Base-by-base conservation (phyloP, 2,329 filamentous ascomycete species). In the Sclerotinia spermophila region DNA sequence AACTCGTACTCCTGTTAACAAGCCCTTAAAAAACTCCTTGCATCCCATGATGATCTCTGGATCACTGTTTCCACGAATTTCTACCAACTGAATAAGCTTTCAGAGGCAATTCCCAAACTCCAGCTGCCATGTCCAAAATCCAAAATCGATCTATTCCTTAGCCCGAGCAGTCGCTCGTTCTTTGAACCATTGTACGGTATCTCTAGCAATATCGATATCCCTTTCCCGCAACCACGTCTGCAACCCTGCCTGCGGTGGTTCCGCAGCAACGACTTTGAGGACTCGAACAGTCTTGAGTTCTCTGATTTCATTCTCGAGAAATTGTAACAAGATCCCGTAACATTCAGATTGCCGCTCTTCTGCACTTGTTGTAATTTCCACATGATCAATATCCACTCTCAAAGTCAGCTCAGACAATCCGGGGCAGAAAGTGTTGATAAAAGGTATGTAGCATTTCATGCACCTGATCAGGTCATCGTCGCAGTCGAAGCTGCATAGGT, bases 31-130 rank as follows among this genome's bases (percentile, higher is more conserved):
- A 27, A 58, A 38, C 2, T 58, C 55, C 21, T 13, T 11, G 6
- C 8, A 15, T 1, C 55, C 11, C 33, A 15, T 15, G 11, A 58
- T 5, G 21, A 24, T 58, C 2, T 30, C 15, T 33, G 53, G 11
- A 30, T 33, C 7, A 33, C 6, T 2, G 21, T 7, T 2, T 42
- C 15, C 13, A 7, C n/a, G 5, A 27, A 8, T 8, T 4, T 60
- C 5, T n/a, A 30, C 2, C 6, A 10, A 27, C 11, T 11, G 0
- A 10, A 5, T 7, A 8, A 13, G 0, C 40, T 13, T 44, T 6
- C 8, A 27, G 5, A 11, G 19, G 2, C 38, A 44, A 13, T 10
- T 8, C 3, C 17, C 5, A 24, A 11, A 30, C 1, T 33, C 17
- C 10, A 27, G 8, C 5, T 30, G n/a, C n/a, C n/a, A 53, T n/a